These are phyloP conservation scores for Tremellales sp. DNA, from an alignment of 1,284 basidiomycete species.

Conservation along the genomic window DNA sequence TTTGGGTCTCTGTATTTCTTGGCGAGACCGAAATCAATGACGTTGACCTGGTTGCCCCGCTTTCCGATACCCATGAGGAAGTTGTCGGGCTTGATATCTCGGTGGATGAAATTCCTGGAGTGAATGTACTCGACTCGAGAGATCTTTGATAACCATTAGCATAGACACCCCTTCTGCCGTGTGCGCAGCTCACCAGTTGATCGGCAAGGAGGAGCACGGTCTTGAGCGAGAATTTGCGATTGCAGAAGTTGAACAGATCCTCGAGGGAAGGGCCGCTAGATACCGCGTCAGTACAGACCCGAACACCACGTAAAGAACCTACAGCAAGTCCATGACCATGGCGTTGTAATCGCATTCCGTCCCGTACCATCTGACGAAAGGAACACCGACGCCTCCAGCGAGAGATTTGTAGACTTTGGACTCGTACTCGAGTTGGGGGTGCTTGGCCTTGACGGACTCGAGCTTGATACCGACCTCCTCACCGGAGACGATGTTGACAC, in stretches of 20 bases:
- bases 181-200: slow-evolving; percentile 73
- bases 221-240: slow-evolving; percentile 96
- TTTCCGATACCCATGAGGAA: slow-evolving; percentile 99
- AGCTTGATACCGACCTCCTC: slow-evolving; percentile 99
- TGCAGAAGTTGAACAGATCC: slow-evolving; percentile 99
- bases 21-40: slow-evolving; percentile 98
- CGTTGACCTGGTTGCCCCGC: slow-evolving; percentile 98
- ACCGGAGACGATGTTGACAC: slow-evolving; percentile 99
- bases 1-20: slow-evolving; percentile 99
- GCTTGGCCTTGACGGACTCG: slow-evolving; percentile 99
- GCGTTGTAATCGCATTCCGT: slow-evolving; percentile 99
- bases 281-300: slow-evolving; percentile 1
- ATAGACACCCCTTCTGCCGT: slow-evolving; percentile 3
- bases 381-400: slow-evolving; percentile 95
- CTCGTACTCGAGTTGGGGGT: slow-evolving; percentile 99
- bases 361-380: slow-evolving; percentile 97
- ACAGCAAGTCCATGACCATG: slow-evolving; percentile 95
- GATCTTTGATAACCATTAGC: slow-evolving; percentile 58
- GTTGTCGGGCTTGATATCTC: slow-evolving; percentile 99
- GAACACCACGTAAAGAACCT: slow-evolving; percentile 12
- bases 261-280: slow-evolving; percentile 82
- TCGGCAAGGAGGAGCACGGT: slow-evolving; percentile 95
- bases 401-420: slow-evolving; percentile 96
- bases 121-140: slow-evolving; percentile 99
- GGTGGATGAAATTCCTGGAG: slow-evolving; percentile 99